These are phyloP conservation scores for Chiua virens DNA, from an alignment of 768 basidiomycete genomes.

Conservation along the genomic window DNA sequence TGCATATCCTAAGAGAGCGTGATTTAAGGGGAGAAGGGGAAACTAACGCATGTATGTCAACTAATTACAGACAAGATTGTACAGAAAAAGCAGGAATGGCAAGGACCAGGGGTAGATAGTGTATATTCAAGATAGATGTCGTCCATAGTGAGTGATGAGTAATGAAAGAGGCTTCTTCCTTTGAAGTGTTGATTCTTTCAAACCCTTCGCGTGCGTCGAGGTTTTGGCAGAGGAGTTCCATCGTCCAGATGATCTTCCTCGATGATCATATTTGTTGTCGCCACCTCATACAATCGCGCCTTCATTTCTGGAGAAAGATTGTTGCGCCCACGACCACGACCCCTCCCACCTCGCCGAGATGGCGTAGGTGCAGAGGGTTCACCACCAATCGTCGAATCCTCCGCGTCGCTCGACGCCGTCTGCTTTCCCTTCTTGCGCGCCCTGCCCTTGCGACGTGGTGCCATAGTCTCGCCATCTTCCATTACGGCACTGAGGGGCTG, in stretches of 20 bases:
- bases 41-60: slow-evolving; percentile 4
- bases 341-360: slow-evolving; percentile 20
- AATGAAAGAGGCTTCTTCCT: neutral
- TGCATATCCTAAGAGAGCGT: slow-evolving; percentile 11
- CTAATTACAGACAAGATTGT: slow-evolving; percentile 11
- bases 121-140: slow-evolving; percentile 3
- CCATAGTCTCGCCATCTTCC: slow-evolving; percentile 16
- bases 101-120: slow-evolving; percentile 10
- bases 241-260: slow-evolving; percentile 31
- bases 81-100: slow-evolving; percentile 3
- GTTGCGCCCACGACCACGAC: slow-evolving; percentile 23
- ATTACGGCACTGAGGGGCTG: slow-evolving; percentile 28
- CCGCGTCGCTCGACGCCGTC: slow-evolving; percentile 12
- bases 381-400: slow-evolving; percentile 12
- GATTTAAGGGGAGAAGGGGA: neutral
- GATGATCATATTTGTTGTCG: slow-evolving; percentile 25
- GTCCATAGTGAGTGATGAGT: neutral
- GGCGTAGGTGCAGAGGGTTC: slow-evolving; percentile 1
- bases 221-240: slow-evolving; percentile 20
- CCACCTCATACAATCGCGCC: slow-evolving; percentile 26
- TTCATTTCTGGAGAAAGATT: slow-evolving; percentile 6
- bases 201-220: slow-evolving; percentile 33
- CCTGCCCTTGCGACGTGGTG: slow-evolving; percentile 5
- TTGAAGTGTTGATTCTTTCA: neutral
- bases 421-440: slow-evolving; percentile 27